Evolutionary conservation across 331 rosid genomes (phyloP).

Genomic region (Erythrophleum ivorense): DNA sequence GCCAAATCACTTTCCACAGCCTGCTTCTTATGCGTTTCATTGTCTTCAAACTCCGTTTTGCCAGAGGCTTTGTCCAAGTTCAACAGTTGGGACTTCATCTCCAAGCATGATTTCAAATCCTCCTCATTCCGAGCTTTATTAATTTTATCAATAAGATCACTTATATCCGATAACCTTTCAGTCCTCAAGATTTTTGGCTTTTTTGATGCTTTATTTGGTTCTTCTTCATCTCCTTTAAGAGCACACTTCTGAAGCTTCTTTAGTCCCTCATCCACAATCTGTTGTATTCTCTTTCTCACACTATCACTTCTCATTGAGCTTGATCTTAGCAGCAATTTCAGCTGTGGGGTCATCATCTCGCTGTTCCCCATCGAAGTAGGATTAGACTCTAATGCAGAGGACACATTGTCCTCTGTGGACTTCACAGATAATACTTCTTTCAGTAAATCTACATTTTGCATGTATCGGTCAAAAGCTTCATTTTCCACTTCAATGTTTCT

Average conservation of each 20-base stretch:
- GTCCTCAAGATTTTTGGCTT: conserved; percentile 37
- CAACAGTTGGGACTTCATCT: conserved; percentile 68
- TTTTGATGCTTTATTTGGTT: conserved; percentile 50
- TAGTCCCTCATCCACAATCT: conserved; percentile 73
- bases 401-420: conserved; percentile 48
- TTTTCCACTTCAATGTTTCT: conserved; percentile 75
- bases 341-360: conserved; percentile 52
- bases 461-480: conserved; percentile 87
- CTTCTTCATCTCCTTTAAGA: conserved; percentile 51
- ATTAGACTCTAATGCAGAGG: conserved; percentile 50
- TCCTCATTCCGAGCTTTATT: conserved; percentile 89
- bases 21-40: conserved; percentile 42
- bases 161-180: conserved; percentile 59
- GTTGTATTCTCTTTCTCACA: conserved; percentile 60
- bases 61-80: conserved; percentile 41
- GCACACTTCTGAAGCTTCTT: conserved; percentile 57
- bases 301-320: conserved; percentile 57
- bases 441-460: conserved; percentile 75
- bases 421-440: conserved; percentile 79
- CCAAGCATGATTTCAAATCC: conserved; percentile 79
- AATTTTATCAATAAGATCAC: conserved; percentile 77
- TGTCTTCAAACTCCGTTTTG: conserved; percentile 45
- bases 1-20: conserved; percentile 46
- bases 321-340: conserved; percentile 73
- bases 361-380: conserved; percentile 49